Conservation (phyloP, 129 eudicot genomes). For the Calendula officinalis region DNA sequence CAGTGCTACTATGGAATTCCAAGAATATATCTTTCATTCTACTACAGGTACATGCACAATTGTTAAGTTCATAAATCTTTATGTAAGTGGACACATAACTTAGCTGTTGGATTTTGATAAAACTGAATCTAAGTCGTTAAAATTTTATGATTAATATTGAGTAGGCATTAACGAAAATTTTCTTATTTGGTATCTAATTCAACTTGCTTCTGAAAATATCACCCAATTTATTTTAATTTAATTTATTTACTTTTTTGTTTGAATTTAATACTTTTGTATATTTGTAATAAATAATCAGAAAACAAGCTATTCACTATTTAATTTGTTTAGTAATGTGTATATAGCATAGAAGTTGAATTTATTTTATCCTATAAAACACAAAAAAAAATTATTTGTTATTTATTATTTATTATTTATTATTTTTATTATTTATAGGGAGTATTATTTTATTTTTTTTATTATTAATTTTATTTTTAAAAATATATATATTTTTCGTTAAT, state of each 20-base stretch:
- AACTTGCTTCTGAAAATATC: neutral
- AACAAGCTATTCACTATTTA: neutral
- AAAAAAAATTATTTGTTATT: too few relatives aligned
- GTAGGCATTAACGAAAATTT: neutral
- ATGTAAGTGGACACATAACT: neutral
- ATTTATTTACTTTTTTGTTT: neutral
- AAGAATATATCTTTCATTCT: slow-evolving; percentile 24
- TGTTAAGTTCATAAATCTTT: neutral
- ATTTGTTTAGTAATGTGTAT: neutral
- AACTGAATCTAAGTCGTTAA: too few relatives aligned
- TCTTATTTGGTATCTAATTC: neutral
- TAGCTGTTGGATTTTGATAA: neutral
- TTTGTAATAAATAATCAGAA: neutral
- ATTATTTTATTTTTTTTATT: too few relatives aligned
- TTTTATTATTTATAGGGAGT: too few relatives aligned
- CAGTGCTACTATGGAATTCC: slow-evolving; percentile 35
- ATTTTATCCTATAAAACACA: too few relatives aligned
- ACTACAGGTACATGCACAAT: slow-evolving; percentile 25
- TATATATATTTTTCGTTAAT: too few relatives aligned
- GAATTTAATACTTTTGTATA: slow-evolving; percentile 4
- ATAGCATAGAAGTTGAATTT: too few relatives aligned
- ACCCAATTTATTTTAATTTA: neutral
- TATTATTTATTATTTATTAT: too few relatives aligned
- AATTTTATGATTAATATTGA: neutral
- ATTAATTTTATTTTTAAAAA: too few relatives aligned